Base-by-base conservation (phyloP, 768 basidiomycete genomes). In the Thelephora ganbajun region DNA sequence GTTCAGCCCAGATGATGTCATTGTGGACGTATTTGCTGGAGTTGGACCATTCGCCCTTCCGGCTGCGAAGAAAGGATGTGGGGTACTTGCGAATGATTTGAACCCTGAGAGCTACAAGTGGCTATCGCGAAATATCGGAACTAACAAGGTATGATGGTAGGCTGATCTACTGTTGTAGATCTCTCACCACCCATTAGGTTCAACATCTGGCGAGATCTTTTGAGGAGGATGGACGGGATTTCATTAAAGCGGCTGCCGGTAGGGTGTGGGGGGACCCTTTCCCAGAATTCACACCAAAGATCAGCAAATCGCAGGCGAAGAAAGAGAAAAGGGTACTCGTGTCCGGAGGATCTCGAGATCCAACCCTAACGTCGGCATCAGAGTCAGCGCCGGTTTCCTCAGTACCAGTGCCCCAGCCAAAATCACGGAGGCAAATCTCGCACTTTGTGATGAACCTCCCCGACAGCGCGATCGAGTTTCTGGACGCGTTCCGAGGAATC, bases 401-500 rank as follows among this genome's bases (percentile, higher is more conserved):
- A n/a, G 26, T 30, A 9, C 26, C 5, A 3, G 48, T 46, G 39
- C 66, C 62, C 6, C 60, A 30, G 26, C 26, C 26, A 9, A 30
- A 9, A 30, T 30, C 68, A 34, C 76, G 84, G 49, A 68, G 63
- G 48, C 65, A 72, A 39, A 78, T 96, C 53, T 66, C 77, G 11
- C 94, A 96, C 60, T 92, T 89, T 58, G 83, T 96, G n/a, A 94
- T 99, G 92, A 99, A 99, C 63, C 71, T 99, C 16, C 96, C 96
- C 2, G 91, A 89, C 54, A 81, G 83, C 20, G 96, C 93, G 0
- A 78, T 97, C 47, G 70, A 76, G 33, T 97, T 98, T 65, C 70
- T 99, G 45, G 85, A 86, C 57, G 87, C 88, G 1, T 96, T 89
- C 68, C 74, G 76, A 3, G 91, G 90, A 1, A 71, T 85, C 50